Evolutionary conservation across 495 filamentous ascomycete genomes (phyloP).

Genomic region (Aspergillus cavernicola): DNA sequence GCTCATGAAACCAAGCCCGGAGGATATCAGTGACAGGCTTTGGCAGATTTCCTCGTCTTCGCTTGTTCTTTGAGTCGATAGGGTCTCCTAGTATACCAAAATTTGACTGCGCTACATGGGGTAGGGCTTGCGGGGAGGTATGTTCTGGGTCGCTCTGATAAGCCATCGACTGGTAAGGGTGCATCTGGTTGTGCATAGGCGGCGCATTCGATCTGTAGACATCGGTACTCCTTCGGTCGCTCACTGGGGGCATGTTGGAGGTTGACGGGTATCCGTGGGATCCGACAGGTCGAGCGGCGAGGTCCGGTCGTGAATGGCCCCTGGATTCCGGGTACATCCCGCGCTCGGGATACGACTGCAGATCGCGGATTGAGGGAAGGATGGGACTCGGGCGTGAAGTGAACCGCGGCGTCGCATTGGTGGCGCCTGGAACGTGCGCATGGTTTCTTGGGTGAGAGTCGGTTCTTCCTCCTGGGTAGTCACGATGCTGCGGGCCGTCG

Average conservation of each 20-base stretch:
- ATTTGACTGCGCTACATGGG: conserved; percentile 36
- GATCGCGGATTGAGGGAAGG: conserved; percentile 41
- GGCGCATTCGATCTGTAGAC: conserved; percentile 18
- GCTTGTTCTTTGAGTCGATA: conserved; percentile 49
- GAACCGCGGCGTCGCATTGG: conserved; percentile 14
- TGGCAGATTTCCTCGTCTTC: conserved; percentile 78
- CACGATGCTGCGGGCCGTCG: conserved; percentile 21
- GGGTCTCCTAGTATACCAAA: conserved; percentile 45
- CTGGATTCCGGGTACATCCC: conserved; percentile 29
- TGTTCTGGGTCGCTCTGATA: conserved; percentile 36
- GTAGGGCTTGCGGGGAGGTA: conserved; percentile 26
- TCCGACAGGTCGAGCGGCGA: conserved; percentile 12
- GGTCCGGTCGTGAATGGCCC: conserved; percentile 30
- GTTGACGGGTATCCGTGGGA: conserved; percentile 13
- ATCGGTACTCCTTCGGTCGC: conserved; percentile 28
- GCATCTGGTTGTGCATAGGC: conserved; percentile 29
- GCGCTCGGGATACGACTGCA: conserved; percentile 35
- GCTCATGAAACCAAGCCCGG: conserved; percentile 72
- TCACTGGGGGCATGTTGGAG: conserved; percentile 19
- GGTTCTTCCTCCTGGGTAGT: conserved; percentile 25
- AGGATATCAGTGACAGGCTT: conserved; percentile 81
- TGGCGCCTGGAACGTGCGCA: conserved; percentile 8
- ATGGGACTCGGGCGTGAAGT: conserved; percentile 37
- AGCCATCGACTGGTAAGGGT: conserved; percentile 28
- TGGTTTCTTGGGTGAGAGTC: conserved; percentile 17